These are phyloP conservation scores for Fusarium brevicatenulatum DNA, from an alignment of 2,329 filamentous ascomycete species.

Conservation along the genomic window DNA sequence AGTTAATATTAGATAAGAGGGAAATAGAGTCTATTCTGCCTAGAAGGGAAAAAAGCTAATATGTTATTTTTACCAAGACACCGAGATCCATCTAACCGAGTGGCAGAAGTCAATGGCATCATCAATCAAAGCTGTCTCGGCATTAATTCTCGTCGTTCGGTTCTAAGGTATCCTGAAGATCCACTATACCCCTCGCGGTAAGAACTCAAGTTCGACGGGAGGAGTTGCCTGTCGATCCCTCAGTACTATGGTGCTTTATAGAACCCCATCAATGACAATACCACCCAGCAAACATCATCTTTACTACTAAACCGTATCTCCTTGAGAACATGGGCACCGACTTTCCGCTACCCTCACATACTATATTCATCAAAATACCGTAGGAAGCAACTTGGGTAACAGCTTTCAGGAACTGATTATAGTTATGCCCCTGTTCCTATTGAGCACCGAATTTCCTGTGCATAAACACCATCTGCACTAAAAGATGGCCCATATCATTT, in stretches of 20 bases:
- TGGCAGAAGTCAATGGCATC: too few relatives aligned
- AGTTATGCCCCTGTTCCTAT: neutral
- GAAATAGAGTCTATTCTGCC: too few relatives aligned
- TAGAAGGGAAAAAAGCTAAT: too few relatives aligned
- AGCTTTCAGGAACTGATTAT: neutral
- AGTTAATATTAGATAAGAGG: too few relatives aligned
- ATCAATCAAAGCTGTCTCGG: too few relatives aligned
- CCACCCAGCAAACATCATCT: neutral
- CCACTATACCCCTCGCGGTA: neutral
- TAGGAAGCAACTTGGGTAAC: neutral
- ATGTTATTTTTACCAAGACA: too few relatives aligned
- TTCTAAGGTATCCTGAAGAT: conserved; percentile 5
- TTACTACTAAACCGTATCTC: neutral
- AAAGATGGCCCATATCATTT: neutral
- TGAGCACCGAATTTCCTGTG: neutral
- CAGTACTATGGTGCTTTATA: neutral
- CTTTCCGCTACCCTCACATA: neutral
- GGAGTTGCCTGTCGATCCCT: neutral
- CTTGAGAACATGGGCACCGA: neutral
- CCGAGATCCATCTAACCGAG: too few relatives aligned
- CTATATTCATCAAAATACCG: neutral
- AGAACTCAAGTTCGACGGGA: neutral
- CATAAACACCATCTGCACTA: neutral
- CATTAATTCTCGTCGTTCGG: conserved; percentile 1
- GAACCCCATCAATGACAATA: neutral